Base-by-base conservation (phyloP, 352 stramenopile species). In the Globisporangium uncinulatum region DNA sequence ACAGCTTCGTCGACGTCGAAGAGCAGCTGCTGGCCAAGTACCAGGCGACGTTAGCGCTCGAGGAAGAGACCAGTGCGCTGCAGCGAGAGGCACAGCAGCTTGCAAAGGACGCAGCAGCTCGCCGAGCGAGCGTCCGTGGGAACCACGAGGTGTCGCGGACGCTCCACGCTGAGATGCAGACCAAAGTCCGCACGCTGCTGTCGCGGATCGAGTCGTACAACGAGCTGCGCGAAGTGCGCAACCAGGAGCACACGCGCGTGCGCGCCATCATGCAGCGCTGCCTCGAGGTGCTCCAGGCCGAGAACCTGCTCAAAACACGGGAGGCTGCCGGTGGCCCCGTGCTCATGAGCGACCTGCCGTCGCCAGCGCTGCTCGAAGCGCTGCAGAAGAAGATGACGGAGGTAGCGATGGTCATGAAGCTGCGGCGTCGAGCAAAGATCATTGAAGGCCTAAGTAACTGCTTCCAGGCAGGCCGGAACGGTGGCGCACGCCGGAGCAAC, bases 331-430 rank as follows among this genome's bases (percentile, higher is more conserved):
- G 51, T 1, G 64, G 66, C 11, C 57, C 71, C 6, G 44, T 80
- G 41, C 61, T 79, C 9, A 64, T 82, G 60, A 82, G 73, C n/a
- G 77, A 87, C 34, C 47, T 82, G 4, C 57, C 62, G 36, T 77
- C 71, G 37, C 70, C 69, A 0, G 66, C 73, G 24, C 65, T 87
- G 34, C 51, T 87, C 24, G 77, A 87, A 43, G 73, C 67, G 44
- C 51, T 87, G 15, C 77, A 87, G 55, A 80, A 83, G 54, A 86
- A 84, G 46, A 79, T 87, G 71, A 84, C 75, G 3, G 74, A 87
- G 19, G 73, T 86, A 4, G 71, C 75, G 6, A 73, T 87, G 52
- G 71, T 66, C 20, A 66, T 87, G 41, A 87, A 86, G 58, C 54
- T 86, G 4, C 73, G 78, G 37, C 74, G 79, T 47, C 68, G 67